These are phyloP conservation scores for Ligustrum vulgare DNA, from an alignment of 257 asterid species.

Conservation along the genomic window DNA sequence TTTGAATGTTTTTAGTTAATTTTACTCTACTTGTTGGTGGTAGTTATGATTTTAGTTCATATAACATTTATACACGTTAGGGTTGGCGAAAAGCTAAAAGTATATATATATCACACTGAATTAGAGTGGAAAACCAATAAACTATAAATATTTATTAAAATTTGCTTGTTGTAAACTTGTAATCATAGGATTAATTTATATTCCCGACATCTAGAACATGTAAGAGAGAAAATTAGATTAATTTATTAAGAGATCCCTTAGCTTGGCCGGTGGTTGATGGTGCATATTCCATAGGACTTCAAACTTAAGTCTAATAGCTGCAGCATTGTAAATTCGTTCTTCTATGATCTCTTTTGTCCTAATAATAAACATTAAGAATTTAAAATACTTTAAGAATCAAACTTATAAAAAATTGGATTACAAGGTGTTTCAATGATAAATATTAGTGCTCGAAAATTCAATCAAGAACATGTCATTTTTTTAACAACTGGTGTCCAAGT, in stretches of 20 bases:
- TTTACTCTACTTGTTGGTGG: no score
- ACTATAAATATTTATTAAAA: neutral
- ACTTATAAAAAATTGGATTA: neutral
- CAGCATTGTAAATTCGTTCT: neutral
- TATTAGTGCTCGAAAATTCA: no score
- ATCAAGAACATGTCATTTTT: no score
- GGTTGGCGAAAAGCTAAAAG: no score
- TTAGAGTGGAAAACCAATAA: no score
- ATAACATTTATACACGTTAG: no score
- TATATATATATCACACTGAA: no score
- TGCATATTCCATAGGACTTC: conserved; percentile 22
- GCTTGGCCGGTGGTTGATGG: conserved; percentile 32
- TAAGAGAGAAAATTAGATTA: conserved; percentile 1
- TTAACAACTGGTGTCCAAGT: no score
- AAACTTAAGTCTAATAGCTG: conserved; percentile 13
- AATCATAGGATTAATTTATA: neutral
- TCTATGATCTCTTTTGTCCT: neutral
- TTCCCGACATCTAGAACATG: conserved; percentile 33
- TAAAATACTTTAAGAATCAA: neutral
- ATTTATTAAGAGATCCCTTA: conserved; percentile 12
- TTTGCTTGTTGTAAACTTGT: neutral
- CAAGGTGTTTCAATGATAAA: neutral
- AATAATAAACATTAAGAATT: neutral
- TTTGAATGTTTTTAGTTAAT: no score
- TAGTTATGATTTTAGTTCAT: no score